Percentiles rank a stretch among this genome's conserved stretches.
These are phyloP conservation scores for Aspergillus neoniger DNA, from an alignment of 2,329 filamentous ascomycete genomes.

Conservation along the genomic window DNA sequence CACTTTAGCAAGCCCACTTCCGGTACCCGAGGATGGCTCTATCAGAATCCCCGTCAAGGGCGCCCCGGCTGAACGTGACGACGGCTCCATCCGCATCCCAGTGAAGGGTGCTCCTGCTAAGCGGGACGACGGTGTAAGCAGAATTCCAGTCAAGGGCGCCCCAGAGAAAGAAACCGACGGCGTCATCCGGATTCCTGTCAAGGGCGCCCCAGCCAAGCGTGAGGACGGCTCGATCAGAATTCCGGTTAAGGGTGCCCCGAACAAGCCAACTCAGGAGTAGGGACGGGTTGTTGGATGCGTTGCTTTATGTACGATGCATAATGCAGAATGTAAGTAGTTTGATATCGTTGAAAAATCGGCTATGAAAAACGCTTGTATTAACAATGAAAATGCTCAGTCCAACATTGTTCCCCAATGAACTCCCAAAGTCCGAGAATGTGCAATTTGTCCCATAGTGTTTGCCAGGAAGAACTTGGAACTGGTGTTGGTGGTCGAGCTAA, in stretches of 20 bases:
- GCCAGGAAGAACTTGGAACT: too few species aligned
- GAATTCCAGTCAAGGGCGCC: neutral
- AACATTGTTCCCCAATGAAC: too few species aligned
- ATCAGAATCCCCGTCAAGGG: too few species aligned
- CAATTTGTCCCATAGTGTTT: too few species aligned
- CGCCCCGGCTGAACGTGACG: neutral
- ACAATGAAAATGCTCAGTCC: too few species aligned
- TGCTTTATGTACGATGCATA: too few species aligned
- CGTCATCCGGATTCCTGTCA: neutral
- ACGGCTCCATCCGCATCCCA: neutral
- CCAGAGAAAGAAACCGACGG: neutral
- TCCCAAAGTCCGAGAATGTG: too few species aligned
- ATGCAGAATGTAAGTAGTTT: neutral
- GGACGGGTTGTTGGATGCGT: too few species aligned
- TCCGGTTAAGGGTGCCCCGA: neutral
- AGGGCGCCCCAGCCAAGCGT: neutral
- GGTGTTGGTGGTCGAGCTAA: too few species aligned
- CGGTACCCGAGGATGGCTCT: neutral
- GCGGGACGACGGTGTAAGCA: neutral
- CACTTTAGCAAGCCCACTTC: neutral
- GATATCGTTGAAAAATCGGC: too few species aligned
- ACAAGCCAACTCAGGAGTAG: neutral
- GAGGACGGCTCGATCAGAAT: neutral
- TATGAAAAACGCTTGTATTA: too few species aligned
- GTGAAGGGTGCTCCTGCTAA: neutral